Percentiles rank a stretch among this genome's conserved stretches.
Conservation (phyloP, 2,329 filamentous ascomycete genomes). For the Ophiostoma sp. region DNA sequence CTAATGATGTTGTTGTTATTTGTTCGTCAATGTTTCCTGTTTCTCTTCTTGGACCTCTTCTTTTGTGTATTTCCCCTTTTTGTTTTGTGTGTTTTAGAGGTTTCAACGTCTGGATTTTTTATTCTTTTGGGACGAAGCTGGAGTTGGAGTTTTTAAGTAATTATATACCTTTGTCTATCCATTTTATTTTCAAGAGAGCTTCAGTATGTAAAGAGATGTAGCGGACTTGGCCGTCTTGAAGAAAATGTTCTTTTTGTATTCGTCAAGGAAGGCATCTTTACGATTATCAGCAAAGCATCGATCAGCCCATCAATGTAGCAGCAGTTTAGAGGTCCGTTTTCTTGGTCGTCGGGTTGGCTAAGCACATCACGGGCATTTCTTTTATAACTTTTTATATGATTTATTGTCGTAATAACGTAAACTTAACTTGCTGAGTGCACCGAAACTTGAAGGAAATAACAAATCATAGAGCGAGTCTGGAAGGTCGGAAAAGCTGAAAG, state of each 20-base stretch:
- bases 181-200: not conserved
- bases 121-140: conserved; percentile 10
- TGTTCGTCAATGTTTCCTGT: not conserved
- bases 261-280: too few species aligned
- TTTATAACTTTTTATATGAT: not conserved
- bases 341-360: not conserved
- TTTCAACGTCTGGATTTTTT: not conserved
- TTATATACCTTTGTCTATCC: conserved; percentile 12
- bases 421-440: not conserved
- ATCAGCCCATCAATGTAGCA: too few species aligned
- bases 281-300: too few species aligned
- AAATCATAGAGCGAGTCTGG: not conserved
- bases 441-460: too few species aligned
- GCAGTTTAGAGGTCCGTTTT: too few species aligned
- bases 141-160: conserved; percentile 9
- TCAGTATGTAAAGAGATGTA: not conserved
- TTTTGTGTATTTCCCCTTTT: not conserved
- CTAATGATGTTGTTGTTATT: not conserved
- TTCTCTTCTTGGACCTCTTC: not conserved
- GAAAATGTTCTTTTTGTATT: too few species aligned
- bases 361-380: not conserved
- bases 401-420: not conserved
- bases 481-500: not conserved
- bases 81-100: not conserved
- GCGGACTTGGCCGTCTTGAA: too few species aligned